Base-by-base conservation (phyloP, 495 filamentous ascomycete genomes). In the Massariosphaeria phaeospora region DNA sequence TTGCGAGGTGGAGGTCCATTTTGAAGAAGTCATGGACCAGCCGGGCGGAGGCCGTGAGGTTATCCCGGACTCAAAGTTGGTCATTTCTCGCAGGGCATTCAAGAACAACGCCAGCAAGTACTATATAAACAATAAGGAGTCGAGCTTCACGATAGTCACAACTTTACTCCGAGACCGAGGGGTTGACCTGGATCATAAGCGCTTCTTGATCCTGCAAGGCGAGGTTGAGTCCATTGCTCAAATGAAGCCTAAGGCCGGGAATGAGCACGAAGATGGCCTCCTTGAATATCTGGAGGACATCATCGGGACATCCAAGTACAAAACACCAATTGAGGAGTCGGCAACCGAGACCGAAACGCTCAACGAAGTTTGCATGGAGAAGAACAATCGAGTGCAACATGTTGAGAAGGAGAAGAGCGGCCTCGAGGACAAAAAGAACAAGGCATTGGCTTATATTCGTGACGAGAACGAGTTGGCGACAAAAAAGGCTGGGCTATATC, bases 181-280 rank as follows among this genome's bases (percentile, higher is more conserved):
- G 9, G 85, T 98, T 3, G 93, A 98, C 72, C 78, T 98, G 25
- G 94, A 98, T 61, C 93, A 98, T 73, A 98, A 98, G 73, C 89
- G 93, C 30, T 98, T 98, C 69, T 71, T 98, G 36, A 98, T 98
- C 66, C 73, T 98, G 41, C 93, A 98, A 70, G 93, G 93, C 57
- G 93, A 98, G 69, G 93, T 98, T 52, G 93, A 98, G 67, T 96
- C 90, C 0, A 98, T 98, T 62, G 91, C 93, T 23, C 93, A 98
- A 72, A 98, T 98, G 93, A 98, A 97, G 70, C 79, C 93, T 0
- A 98, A 98, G 69, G 93, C 94, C 2, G 84, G 77, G 20, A 88
- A 86, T 56, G 93, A 97, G 62, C 90, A 96, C 60, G 93, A 98
- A 61, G 93, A 98, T 65, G 93, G 93, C 15, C 78, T 98, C 23